Conservation (phyloP, 805 yeast species). For the Limtongia smithiae region DNA sequence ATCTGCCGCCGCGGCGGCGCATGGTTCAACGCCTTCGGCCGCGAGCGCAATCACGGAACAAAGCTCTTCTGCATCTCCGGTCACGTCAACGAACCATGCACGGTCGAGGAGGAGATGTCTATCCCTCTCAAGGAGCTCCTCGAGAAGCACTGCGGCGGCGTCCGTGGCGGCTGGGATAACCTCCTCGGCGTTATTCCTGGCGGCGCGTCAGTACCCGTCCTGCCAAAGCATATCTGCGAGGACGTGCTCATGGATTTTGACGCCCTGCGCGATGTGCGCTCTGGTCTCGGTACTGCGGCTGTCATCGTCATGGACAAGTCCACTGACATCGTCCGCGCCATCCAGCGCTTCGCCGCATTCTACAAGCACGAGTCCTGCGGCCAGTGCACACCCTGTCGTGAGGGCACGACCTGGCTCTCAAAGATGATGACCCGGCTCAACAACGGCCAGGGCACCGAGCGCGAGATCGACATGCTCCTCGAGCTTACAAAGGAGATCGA, state of each 20-base stretch:
- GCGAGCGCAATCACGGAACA: constrained; percentile 80
- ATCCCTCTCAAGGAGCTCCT: constrained; percentile 77
- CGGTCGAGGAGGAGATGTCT: constrained; percentile 92
- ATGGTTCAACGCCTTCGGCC: constrained; percentile 81
- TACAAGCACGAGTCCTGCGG: constrained; percentile 93
- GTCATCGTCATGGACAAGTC: constrained; percentile 87
- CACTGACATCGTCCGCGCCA: constrained; percentile 79
- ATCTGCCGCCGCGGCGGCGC: constrained; percentile 84
- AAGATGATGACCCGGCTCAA: constrained; percentile 81
- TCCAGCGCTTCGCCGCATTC: constrained; percentile 78
- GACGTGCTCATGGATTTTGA: constrained; percentile 82
- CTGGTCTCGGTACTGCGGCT: constrained; percentile 90
- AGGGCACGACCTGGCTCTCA: constrained; percentile 82
- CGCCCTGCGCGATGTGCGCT: constrained; percentile 77
- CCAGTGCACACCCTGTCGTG: constrained; percentile 93
- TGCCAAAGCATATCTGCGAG: constrained; percentile 65
- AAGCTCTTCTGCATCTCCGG: constrained; percentile 85
- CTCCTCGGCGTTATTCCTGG: constrained; percentile 85
- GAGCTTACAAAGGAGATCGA: constrained; percentile 84
- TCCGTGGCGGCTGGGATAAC: constrained; percentile 91
- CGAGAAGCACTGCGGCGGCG: constrained; percentile 88
- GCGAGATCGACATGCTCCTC: constrained; percentile 78
- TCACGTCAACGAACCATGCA: constrained; percentile 87
- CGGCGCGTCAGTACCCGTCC: constrained; percentile 81
- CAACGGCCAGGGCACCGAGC: constrained; percentile 72